Evolutionary conservation across 176 grass and related monocot species (phyloP).

Genomic region (maize (Zea mays)): DNA sequence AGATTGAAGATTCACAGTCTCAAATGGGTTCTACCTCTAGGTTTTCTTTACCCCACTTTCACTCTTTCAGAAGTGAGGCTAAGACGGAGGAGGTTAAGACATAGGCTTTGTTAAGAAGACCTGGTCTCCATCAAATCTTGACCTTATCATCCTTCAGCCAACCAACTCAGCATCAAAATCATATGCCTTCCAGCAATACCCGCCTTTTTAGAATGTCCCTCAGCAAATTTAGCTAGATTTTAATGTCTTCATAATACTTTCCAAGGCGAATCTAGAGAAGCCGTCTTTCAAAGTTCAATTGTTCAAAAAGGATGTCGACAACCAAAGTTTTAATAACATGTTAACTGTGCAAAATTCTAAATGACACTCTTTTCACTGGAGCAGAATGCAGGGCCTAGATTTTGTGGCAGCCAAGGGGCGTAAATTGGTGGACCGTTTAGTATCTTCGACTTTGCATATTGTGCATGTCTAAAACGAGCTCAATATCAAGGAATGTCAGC

Average conservation of each 20-base stretch:
- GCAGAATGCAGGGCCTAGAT: background rate
- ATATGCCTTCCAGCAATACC: background rate
- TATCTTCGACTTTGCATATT: background rate
- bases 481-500: background rate
- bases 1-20: too few species aligned
- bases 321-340: background rate
- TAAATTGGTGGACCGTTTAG: background rate
- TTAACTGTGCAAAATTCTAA: background rate
- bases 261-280: background rate
- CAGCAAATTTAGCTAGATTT: background rate
- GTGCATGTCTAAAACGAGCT: background rate
- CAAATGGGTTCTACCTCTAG: too few species aligned
- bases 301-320: background rate
- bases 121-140: background rate
- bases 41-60: too few species aligned
- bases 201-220: background rate
- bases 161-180: background rate
- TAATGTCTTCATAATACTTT: background rate
- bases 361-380: background rate
- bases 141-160: background rate
- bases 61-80: too few species aligned
- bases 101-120: background rate
- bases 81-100: too few species aligned
- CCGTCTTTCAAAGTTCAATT: background rate
- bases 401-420: background rate